These are phyloP conservation scores for Castanopsis chinensis DNA, from an alignment of 306 rosid species.

Conservation along the genomic window DNA sequence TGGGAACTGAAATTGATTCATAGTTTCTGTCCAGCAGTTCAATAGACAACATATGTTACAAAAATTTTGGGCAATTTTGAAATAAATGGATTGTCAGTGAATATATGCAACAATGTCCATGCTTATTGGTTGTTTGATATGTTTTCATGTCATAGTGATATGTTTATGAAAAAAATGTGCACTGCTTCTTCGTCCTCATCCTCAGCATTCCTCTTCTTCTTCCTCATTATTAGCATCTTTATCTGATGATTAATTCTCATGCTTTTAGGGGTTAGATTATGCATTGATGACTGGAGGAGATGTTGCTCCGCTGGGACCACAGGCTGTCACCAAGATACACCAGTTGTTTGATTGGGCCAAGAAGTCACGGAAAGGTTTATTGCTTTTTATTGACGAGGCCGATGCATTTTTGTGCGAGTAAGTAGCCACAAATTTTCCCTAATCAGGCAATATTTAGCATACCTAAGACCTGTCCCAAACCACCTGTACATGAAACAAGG, in stretches of 20 bases:
- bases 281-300: conserved; percentile 99
- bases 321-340: conserved; percentile 98
- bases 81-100: not conserved
- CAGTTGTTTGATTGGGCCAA: conserved; percentile 95
- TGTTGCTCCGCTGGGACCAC: conserved; percentile 95
- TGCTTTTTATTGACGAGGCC: conserved; percentile 98
- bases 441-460: not conserved
- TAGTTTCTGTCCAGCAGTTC: not conserved
- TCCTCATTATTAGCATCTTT: not conserved
- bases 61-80: not conserved
- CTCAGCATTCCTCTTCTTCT: not conserved
- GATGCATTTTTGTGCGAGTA: conserved; percentile 99
- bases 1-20: not conserved
- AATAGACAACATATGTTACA: not conserved
- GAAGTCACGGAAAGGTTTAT: conserved; percentile 80
- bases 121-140: not conserved
- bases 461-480: not conserved
- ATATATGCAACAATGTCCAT: not conserved
- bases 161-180: not conserved
- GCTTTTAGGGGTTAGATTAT: conserved; percentile 78
- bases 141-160: too few relatives aligned
- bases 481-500: not conserved
- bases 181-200: not conserved
- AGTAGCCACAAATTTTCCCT: conserved; percentile 27
- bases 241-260: not conserved